These are phyloP conservation scores for Wilcoxina mikolae DNA, from an alignment of 495 filamentous ascomycete species.

Conservation along the genomic window DNA sequence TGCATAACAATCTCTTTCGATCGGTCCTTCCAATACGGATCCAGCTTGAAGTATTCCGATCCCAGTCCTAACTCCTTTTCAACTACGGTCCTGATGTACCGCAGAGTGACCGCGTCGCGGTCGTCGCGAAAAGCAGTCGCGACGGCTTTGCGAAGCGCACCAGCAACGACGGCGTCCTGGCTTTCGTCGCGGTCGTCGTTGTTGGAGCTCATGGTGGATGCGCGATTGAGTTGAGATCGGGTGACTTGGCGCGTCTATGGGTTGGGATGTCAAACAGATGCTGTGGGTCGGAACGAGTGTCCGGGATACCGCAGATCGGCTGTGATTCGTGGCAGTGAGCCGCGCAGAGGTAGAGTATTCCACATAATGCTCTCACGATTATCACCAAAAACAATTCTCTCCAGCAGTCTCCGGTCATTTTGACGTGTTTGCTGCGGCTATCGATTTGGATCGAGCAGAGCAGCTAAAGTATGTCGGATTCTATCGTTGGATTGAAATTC, in stretches of 20 bases:
- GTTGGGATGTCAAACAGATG: too few species aligned
- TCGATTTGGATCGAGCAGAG: too few species aligned
- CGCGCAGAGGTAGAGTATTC: too few species aligned
- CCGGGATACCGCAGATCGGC: too few species aligned
- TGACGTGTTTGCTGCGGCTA: too few species aligned
- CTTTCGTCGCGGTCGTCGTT: slow-evolving; percentile 5
- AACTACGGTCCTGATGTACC: slow-evolving; percentile 50
- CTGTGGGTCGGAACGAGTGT: too few species aligned
- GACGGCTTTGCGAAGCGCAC: slow-evolving; percentile 44
- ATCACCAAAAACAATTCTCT: too few species aligned
- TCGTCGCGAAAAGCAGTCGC: slow-evolving; percentile 41
- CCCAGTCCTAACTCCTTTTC: slow-evolving; percentile 52
- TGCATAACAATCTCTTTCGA: slow-evolving; percentile 61
- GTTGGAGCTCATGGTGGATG: not conserved
- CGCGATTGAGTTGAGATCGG: not conserved
- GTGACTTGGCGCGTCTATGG: not conserved
- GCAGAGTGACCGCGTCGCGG: slow-evolving; percentile 60
- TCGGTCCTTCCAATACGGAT: slow-evolving; percentile 56
- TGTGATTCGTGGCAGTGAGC: too few species aligned
- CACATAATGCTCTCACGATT: too few species aligned
- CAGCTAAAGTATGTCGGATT: too few species aligned
- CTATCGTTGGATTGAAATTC: too few species aligned
- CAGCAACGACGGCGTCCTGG: slow-evolving; percentile 7
- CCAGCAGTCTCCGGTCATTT: too few species aligned
- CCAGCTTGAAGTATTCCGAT: slow-evolving; percentile 52